Evolutionary conservation across 2,329 filamentous ascomycete species (phyloP).

Genomic region (Diplocarpon rosae): DNA sequence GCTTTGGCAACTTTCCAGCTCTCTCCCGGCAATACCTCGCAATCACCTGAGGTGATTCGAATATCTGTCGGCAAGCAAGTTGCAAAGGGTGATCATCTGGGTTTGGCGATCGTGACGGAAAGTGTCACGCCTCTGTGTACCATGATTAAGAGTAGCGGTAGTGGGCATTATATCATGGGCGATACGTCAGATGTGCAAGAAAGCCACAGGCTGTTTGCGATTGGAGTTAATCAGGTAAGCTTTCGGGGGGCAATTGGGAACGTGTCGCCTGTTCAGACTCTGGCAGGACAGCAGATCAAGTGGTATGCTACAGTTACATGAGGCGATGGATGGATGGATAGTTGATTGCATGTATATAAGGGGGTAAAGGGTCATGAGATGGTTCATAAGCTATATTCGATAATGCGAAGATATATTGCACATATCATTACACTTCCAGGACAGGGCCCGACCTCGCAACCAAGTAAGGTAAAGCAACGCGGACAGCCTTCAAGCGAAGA

Average conservation of each 20-base stretch:
- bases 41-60: conserved; percentile 8
- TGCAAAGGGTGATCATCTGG: conserved; percentile 13
- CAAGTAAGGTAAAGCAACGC: too few relatives aligned
- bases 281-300: conserved; percentile 10
- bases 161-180: background rate
- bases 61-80: conserved; percentile 9
- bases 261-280: conserved; percentile 5
- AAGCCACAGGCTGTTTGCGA: conserved; percentile 14
- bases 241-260: conserved; percentile 10
- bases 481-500: background rate
- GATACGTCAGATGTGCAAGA: background rate
- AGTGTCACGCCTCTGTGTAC: conserved; percentile 15
- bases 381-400: too few relatives aligned
- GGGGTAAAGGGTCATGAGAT: too few relatives aligned
- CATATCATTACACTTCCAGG: too few relatives aligned
- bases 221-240: conserved; percentile 13
- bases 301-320: conserved; percentile 11
- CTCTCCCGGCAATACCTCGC: conserved; percentile 1
- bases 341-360: background rate
- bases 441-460: too few relatives aligned
- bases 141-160: conserved; percentile 1
- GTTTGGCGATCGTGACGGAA: conserved; percentile 12
- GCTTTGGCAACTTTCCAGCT: conserved; percentile 12
- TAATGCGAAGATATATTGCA: too few relatives aligned
- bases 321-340: background rate